A percentile compares a stretch with the other conserved stretches of the same genome.
These are phyloP conservation scores for Monosporascus sp. DNA, from an alignment of 2,329 filamentous ascomycete genomes.

Conservation along the genomic window DNA sequence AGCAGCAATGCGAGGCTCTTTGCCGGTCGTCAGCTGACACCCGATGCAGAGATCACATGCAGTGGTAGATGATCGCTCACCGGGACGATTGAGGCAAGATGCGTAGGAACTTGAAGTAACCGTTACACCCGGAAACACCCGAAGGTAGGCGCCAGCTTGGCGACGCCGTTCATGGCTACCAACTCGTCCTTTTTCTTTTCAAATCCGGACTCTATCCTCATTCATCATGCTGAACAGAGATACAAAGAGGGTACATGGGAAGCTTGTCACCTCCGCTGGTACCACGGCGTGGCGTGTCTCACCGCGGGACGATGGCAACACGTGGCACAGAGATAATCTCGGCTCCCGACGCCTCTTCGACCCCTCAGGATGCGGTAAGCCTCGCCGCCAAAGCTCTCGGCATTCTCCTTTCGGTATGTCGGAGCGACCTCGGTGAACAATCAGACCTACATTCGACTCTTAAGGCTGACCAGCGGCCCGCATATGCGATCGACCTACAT, in stretches of 20 bases:
- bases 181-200: neutral
- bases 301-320: conserved; percentile 3
- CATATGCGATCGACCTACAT: neutral
- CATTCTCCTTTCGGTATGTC: neutral
- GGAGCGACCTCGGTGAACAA: neutral
- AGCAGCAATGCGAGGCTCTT: neutral
- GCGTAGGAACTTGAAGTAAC: neutral
- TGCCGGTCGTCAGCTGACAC: neutral
- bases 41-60: neutral
- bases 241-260: conserved; percentile 11
- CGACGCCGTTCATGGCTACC: neutral
- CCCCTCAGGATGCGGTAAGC: neutral
- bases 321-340: conserved; percentile 10
- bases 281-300: conserved; percentile 2
- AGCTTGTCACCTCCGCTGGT: conserved; percentile 3
- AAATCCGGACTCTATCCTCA: neutral
- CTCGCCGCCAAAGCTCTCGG: neutral
- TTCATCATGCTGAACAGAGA: neutral
- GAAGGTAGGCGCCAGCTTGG: neutral
- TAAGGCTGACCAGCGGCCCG: neutral
- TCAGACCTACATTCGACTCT: neutral
- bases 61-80: neutral
- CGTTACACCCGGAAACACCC: neutral
- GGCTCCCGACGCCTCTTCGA: conserved; percentile 4
- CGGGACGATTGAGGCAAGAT: neutral